phyloP scores from a whole-genome alignment of 345 rosid genomes.

The Angophora floribunda region DNA sequence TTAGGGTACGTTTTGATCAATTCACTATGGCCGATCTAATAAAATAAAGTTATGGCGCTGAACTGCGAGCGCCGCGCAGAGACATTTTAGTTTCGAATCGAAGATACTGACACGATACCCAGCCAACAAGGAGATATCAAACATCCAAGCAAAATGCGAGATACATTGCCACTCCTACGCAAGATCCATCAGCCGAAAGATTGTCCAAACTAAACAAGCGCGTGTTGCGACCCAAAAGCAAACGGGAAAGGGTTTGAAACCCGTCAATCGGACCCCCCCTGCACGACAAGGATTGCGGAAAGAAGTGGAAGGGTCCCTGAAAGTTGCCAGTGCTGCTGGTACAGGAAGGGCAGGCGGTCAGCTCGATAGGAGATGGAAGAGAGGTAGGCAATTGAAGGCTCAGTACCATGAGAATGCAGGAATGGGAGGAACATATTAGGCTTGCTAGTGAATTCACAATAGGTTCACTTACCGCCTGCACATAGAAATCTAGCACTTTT shows the following conservation, averaged over 20 bases:
- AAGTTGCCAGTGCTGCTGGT: background rate
- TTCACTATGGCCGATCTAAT: background rate
- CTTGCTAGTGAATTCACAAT: background rate
- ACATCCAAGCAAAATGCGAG: background rate
- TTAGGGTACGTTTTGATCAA: background rate
- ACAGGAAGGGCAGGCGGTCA: background rate
- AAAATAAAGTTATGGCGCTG: background rate
- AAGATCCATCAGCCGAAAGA: background rate
- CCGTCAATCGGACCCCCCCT: background rate
- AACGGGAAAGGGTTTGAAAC: background rate
- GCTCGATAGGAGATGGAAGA: background rate
- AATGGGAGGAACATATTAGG: background rate
- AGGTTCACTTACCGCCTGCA: background rate
- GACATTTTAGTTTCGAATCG: background rate
- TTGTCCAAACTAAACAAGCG: background rate
- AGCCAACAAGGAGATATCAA: background rate
- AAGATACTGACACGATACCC: no score
- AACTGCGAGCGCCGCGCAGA: rapidly evolving
- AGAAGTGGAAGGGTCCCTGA: background rate
- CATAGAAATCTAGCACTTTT: background rate
- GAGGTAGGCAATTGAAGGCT: background rate
- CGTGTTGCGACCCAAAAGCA: background rate
- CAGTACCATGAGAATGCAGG: background rate
- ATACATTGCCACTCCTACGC: background rate
- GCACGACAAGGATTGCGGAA: background rate